These are phyloP conservation scores for Phytophthora podocarpi DNA, from an alignment of 352 stramenopile genomes.

Conservation along the genomic window DNA sequence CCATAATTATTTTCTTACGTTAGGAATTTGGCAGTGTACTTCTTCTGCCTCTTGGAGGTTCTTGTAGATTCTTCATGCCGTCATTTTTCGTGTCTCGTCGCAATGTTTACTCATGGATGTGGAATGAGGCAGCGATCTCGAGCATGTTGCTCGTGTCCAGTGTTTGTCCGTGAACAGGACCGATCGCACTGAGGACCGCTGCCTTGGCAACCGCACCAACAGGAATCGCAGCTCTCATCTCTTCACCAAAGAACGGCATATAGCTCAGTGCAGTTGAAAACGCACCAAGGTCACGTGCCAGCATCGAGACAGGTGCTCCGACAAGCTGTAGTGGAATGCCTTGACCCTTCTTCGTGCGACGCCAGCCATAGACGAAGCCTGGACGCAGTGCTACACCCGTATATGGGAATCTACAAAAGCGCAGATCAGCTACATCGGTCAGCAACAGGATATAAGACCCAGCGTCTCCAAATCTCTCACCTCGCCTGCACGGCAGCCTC, in stretches of 20 bases:
- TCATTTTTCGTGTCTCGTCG: too few relatives aligned
- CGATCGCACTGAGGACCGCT: conserved; percentile 84
- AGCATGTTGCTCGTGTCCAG: conserved; percentile 82
- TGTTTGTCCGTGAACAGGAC: conserved; percentile 53
- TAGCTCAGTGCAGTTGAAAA: conserved; percentile 60
- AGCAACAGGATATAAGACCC: not conserved
- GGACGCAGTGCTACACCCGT: conserved; percentile 84
- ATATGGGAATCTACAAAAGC: conserved; percentile 58
- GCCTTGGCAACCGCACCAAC: conserved; percentile 78
- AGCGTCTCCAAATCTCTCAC: conserved; percentile 23
- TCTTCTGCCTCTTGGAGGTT: not conserved
- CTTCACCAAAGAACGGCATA: conserved; percentile 71
- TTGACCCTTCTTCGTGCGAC: conserved; percentile 62
- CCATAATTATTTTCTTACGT: conserved; percentile 18
- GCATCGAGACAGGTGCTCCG: conserved; percentile 69
- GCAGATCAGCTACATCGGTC: not conserved
- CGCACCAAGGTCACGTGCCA: conserved; percentile 60
- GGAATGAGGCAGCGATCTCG: conserved; percentile 76
- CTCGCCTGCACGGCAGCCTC: conserved; percentile 73
- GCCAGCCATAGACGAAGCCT: conserved; percentile 91
- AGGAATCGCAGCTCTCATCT: conserved; percentile 69
- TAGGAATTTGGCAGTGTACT: not conserved
- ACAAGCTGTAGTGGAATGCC: conserved; percentile 79
- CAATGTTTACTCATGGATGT: conserved; percentile 62
- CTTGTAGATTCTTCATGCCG: not conserved